Evolutionary conservation across 1,139 yeast species (phyloP).

Genomic region (Geotrichum aggregatum): DNA sequence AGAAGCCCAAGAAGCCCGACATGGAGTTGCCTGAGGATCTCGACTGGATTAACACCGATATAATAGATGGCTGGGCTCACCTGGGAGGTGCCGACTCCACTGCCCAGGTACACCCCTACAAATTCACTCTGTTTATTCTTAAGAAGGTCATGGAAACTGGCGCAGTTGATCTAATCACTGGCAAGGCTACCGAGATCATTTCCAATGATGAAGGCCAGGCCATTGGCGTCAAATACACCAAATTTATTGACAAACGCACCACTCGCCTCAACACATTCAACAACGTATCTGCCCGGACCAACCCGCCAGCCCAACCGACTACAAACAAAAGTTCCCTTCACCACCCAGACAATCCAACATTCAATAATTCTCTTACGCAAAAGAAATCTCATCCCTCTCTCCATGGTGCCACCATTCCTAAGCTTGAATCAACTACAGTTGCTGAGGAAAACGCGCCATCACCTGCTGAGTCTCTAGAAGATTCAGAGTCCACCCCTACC

Average conservation of each 20-base stretch:
- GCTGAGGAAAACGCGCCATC: not conserved
- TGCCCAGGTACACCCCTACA: constrained; percentile 95
- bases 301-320: constrained; percentile 5
- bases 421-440: not conserved
- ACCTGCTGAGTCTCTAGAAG: not conserved
- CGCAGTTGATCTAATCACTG: constrained; percentile 76
- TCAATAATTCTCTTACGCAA: constrained; percentile 9
- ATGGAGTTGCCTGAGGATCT: constrained; percentile 60
- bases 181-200: constrained; percentile 66
- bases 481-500: not conserved
- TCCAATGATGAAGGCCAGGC: constrained; percentile 29
- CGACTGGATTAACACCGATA: constrained; percentile 71
- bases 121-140: constrained; percentile 76
- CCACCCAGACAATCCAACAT: constrained; percentile 23
- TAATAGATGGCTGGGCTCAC: constrained; percentile 70
- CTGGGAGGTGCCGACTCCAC: constrained; percentile 86
- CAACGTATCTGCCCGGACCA: not conserved
- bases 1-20: constrained; percentile 16
- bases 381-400: not conserved
- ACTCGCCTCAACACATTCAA: constrained; percentile 51
- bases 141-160: constrained; percentile 80
- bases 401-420: not conserved
- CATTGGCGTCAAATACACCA: constrained; percentile 27
- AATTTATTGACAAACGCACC: constrained; percentile 48
- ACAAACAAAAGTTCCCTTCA: constrained; percentile 21